Evolutionary conservation across 352 stramenopile genomes (phyloP), one percentile per base, ranked within the genome.

Genomic region (Phytopythium helicoides): DNA sequence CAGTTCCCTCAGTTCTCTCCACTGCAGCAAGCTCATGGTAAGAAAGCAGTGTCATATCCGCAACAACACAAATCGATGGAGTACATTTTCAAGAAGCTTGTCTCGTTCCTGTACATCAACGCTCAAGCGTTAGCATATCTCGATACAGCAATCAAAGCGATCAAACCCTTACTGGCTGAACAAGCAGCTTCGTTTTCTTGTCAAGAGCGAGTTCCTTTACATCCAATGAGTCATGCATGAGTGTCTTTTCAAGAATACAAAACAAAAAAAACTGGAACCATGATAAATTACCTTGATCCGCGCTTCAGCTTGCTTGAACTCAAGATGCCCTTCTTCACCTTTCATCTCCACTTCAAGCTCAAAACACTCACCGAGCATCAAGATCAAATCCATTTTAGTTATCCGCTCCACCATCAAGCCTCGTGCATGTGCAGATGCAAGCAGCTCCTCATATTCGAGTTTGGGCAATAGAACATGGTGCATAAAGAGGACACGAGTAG

Each of bases 331-430:
- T 4, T 41, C 39, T 25, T 79, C 65, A 0, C 76, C 78, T 40
- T 66, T 71, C 0, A 84, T 4, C 38, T 90, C 73, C 9, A 71
- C 46, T 54, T 98, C 90, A 11, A 97, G 58, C 34, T 80, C 64
- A 49, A 97, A 92, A 54, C 90, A 95, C 31, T 93, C 75, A 42
- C 84, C 74, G 3, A 98, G 55, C 0, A 82, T 47, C 6, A 89
- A 56, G 1, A 94, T 68, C 52, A 98, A 68, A 45, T 97, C 73
- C 58, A 91, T 79, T 65, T 96, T 97, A 15, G 83, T 97, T 22
- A 87, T 79, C 2, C 83, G 68, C 7, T 86, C 77, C n/a, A 89
- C 54, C 6, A 76, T 51, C 14, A 97, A 73, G 3, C 92, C 90
- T 19, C 94, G 83, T 19, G 82, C 68, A 38, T 76, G 54, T 3